Base-by-base conservation (phyloP, 352 stramenopile genomes). In the Phytophthora ohioensis region DNA sequence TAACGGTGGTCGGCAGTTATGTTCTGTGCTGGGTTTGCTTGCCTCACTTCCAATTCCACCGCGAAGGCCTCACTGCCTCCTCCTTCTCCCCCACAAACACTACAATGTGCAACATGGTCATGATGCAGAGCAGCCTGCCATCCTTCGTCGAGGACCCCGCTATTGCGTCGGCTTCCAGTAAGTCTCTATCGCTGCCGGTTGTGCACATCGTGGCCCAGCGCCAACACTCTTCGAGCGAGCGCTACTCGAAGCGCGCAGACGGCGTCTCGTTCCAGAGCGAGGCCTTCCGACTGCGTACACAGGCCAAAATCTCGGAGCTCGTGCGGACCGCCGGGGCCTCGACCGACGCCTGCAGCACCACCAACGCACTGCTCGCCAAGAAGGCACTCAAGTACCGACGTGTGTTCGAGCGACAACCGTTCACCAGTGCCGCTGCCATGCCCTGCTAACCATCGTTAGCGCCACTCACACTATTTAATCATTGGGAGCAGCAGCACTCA, bases 371-470 rank as follows among this genome's bases (percentile, higher is more conserved):
- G 27, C 65, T 87, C 5, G 79, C 79, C 9, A 65, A 54, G 54
- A 84, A 82, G 51, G 68, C 76, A 48, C 76, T 84, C 52, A 77
- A 76, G 57, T 86, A 82, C 42, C 76, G 76, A 47, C 75, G 72
- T 15, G 57, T 77, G 0, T 9, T 12, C 36, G 36, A 15, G 9
- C 39, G n/a, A 45, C 10, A 45, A 4, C 31, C 47, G 38, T 51
- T 53, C n/a, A 42, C n/a, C 17, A 45, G 4, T 38, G 35, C 21
- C 13, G 43, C 43, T 13, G 35, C 42, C 17, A 32, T 63, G 43
- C 31, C 12, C 3, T 63, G 56, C 42, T 63, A 55, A 36, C 6
- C 4, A 12, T 31, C n/a, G n/a, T 34, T 4, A 35, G 2, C 49
- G 15, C 5, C 39, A 15, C 39, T 0, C 35, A 39, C 41, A 32